These are phyloP conservation scores for Yarrowia hollandica DNA, from an alignment of 805 yeast species.

Conservation along the genomic window DNA sequence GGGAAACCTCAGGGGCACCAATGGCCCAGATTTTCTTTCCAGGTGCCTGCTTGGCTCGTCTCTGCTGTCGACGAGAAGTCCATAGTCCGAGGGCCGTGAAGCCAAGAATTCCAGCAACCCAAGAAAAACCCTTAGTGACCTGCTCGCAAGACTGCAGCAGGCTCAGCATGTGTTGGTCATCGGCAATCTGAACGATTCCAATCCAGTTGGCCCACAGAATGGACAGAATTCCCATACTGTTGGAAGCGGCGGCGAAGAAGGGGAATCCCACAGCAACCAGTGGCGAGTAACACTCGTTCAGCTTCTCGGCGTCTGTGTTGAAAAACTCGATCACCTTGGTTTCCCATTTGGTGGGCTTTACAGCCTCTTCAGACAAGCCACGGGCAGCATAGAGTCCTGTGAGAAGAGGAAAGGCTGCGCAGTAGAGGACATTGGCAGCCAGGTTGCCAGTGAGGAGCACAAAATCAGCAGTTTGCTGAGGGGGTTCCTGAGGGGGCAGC, in stretches of 20 bases:
- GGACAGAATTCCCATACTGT: slow-evolving; percentile 17
- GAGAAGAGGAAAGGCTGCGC: slow-evolving; percentile 8
- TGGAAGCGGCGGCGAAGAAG: slow-evolving; percentile 8
- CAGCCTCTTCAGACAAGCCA: background rate
- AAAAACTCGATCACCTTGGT: slow-evolving; percentile 1
- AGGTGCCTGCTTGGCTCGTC: background rate
- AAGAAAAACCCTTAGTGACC: slow-evolving; percentile 6
- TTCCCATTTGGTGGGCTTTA: slow-evolving; percentile 13
- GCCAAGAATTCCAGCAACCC: background rate
- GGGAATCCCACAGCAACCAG: slow-evolving; percentile 21
- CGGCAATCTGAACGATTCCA: background rate
- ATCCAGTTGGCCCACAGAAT: slow-evolving; percentile 22
- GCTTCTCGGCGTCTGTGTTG: slow-evolving; percentile 5
- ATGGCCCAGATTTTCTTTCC: background rate
- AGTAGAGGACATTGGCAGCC: slow-evolving; percentile 11
- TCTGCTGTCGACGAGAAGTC: slow-evolving; percentile 15
- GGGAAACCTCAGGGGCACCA: slow-evolving; percentile 18
- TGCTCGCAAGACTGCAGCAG: background rate
- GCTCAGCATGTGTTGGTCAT: background rate
- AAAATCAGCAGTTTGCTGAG: slow-evolving; percentile 6
- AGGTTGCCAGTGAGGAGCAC: background rate
- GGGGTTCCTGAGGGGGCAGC: background rate
- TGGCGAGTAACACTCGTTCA: slow-evolving; percentile 21
- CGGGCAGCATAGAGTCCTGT: slow-evolving; percentile 4
- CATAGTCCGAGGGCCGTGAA: slow-evolving; percentile 3